These are phyloP conservation scores for Dioscorea dumetorum DNA, from an alignment of 106 monocot genomes.

Conservation along the genomic window DNA sequence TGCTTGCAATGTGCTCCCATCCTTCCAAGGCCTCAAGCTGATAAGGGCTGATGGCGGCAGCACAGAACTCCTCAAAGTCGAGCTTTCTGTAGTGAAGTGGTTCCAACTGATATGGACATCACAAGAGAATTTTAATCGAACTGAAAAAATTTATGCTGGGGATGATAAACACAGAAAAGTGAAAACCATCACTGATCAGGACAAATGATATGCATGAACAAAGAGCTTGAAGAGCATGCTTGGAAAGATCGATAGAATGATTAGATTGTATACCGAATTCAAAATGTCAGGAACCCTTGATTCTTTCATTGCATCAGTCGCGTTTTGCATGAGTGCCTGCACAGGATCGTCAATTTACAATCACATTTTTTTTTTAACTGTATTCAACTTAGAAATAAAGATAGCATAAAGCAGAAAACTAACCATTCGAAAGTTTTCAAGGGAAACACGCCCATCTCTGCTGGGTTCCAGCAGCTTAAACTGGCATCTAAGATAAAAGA, in stretches of 20 bases:
- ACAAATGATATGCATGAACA: background rate
- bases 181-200: background rate
- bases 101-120: slow-evolving; percentile 42
- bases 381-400: background rate
- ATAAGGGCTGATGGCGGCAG: slow-evolving; percentile 85
- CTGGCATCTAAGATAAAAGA: slow-evolving; percentile 55
- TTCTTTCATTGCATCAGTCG: slow-evolving; percentile 68
- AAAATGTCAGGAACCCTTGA: slow-evolving; percentile 65
- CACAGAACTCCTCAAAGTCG: slow-evolving; percentile 87
- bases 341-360: background rate
- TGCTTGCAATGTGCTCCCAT: slow-evolving; percentile 83
- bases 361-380: background rate
- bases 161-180: too few relatives aligned
- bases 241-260: background rate
- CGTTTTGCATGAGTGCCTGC: slow-evolving; percentile 53
- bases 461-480: slow-evolving; percentile 58
- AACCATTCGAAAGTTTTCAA: slow-evolving; percentile 70
- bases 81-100: slow-evolving; percentile 54
- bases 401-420: slow-evolving; percentile 5
- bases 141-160: too few relatives aligned
- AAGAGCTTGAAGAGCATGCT: background rate
- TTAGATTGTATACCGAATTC: slow-evolving; percentile 33
- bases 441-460: slow-evolving; percentile 43
- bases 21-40: slow-evolving; percentile 90
- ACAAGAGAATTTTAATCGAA: too few relatives aligned